Base-by-base conservation (phyloP, 495 filamentous ascomycete species). In the Schizothecium vesticola region DNA sequence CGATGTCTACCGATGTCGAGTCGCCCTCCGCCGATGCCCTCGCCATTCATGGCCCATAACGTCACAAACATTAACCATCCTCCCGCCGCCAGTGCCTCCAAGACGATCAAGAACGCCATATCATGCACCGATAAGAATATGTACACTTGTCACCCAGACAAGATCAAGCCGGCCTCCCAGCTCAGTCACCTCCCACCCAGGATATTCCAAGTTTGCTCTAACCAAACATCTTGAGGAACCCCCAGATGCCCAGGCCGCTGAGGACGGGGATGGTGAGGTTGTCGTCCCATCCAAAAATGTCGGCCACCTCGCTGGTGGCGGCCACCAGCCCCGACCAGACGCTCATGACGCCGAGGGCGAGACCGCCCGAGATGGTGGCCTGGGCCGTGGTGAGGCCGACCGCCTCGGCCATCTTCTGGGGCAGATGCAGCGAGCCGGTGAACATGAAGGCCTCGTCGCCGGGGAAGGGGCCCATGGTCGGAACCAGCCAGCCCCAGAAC, bases 261-360 rank as follows among this genome's bases (percentile, higher is more conserved):
- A 99, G 80, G 55, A 96, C 88, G 13, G 95, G 95, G 77, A 99
- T 99, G 43, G 94, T 97, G 68, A 98, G 82, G 79, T 99, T 99
- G 81, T 99, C 95, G 76, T 99, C 95, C 91, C 91, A 92, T 28
- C 92, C 90, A 75, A 91, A 97, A 0, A 97, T 71, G 80, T 98
- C 93, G 64, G 96, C 84, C 29, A 94, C 92, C 80, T 99, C 95
- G 75, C 92, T 97, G 33, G 88, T 87, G 62, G 91, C 90, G 13
- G 92, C 96, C 65, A 94, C 88, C 36, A 97, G 74, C 9, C 95
- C 95, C 19, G 94, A 93, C 78, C 92, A 90, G 24, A 96, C 70
- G 76, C 92, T 93, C 88, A 97, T 89, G 51, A 92, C 81, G 2
- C 88, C 91, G n/a, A 98, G 81, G 6, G 94, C 95, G 66, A 88